These are phyloP conservation scores for Emmonsiellopsis sp. DNA, from an alignment of 2,329 filamentous ascomycete species.

Conservation along the genomic window DNA sequence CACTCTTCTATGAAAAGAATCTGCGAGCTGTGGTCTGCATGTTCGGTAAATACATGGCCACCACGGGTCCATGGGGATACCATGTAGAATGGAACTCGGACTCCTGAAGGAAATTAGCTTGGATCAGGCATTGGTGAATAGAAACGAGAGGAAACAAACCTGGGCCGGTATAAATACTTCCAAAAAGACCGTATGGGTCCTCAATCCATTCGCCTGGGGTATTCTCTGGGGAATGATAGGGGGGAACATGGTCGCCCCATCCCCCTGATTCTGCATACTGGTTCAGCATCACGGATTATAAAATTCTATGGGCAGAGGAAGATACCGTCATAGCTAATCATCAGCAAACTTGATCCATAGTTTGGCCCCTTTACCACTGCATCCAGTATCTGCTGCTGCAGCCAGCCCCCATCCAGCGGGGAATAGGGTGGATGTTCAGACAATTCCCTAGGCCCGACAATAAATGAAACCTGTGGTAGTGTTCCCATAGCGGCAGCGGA, in stretches of 20 bases:
- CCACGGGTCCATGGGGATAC: conserved; percentile 49
- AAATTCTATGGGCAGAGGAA: not conserved
- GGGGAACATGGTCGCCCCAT: conserved; percentile 48
- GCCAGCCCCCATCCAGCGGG: conserved; percentile 47
- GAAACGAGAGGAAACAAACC: conserved; percentile 13
- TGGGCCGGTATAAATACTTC: conserved; percentile 37
- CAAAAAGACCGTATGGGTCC: conserved; percentile 34
- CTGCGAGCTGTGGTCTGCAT: conserved; percentile 48
- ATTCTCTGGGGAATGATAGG: conserved; percentile 40
- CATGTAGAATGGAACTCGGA: conserved; percentile 48
- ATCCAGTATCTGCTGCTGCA: conserved; percentile 45
- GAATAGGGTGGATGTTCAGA: conserved; percentile 47
- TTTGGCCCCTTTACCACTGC: conserved; percentile 42
- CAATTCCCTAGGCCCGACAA: conserved; percentile 42
- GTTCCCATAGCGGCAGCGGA: conserved; percentile 41
- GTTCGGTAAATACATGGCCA: conserved; percentile 46
- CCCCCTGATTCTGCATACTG: conserved; percentile 41
- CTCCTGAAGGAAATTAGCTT: conserved; percentile 19
- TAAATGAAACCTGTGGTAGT: conserved; percentile 44
- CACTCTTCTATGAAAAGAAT: conserved; percentile 47
- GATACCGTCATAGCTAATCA: conserved; percentile 43
- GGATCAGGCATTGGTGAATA: not conserved
- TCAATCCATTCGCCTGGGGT: conserved; percentile 47
- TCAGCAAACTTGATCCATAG: conserved; percentile 41
- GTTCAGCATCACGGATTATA: not conserved